phyloP scores from a whole-genome alignment of 1,284 basidiomycete genomes.

The Pyrrhoderma lamaoense region DNA sequence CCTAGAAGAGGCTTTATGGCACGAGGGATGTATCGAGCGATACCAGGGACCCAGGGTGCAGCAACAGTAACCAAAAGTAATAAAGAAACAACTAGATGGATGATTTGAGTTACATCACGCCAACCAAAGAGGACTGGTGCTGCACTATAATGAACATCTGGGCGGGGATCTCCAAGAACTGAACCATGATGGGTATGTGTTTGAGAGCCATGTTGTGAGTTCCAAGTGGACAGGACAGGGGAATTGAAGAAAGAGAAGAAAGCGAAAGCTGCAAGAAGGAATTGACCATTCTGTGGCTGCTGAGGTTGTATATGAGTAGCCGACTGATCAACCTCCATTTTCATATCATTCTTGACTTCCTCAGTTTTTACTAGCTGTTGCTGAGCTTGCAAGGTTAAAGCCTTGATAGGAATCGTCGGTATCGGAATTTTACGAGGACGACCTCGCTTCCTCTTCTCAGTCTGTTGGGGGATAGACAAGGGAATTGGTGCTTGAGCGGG shows the following conservation, averaged over 20 bases:
- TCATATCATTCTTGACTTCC: not conserved
- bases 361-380: constrained; percentile 8
- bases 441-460: constrained; percentile 77
- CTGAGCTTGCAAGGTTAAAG: constrained; percentile 13
- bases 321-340: constrained; percentile 8
- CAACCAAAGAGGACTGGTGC: constrained; percentile 32
- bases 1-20: constrained; percentile 3
- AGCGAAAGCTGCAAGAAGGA: constrained; percentile 66
- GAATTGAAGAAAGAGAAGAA: constrained; percentile 74
- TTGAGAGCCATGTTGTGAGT: constrained; percentile 18
- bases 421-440: constrained; percentile 52
- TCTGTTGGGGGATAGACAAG: constrained; percentile 27
- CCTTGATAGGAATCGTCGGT: constrained; percentile 17
- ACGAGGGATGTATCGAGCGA: constrained; percentile 1
- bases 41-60: constrained; percentile 37
- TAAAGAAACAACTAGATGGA: constrained; percentile 56
- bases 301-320: constrained; percentile 6
- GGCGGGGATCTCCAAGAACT: constrained; percentile 21
- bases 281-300: constrained; percentile 38
- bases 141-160: not conserved
- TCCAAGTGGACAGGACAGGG: constrained; percentile 36
- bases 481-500: constrained; percentile 7
- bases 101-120: constrained; percentile 44
- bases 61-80: constrained; percentile 54
- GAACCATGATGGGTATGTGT: constrained; percentile 28